phyloP scores from a whole-genome alignment of 768 basidiomycete species.

The Erythrobasidium yunnanense region DNA sequence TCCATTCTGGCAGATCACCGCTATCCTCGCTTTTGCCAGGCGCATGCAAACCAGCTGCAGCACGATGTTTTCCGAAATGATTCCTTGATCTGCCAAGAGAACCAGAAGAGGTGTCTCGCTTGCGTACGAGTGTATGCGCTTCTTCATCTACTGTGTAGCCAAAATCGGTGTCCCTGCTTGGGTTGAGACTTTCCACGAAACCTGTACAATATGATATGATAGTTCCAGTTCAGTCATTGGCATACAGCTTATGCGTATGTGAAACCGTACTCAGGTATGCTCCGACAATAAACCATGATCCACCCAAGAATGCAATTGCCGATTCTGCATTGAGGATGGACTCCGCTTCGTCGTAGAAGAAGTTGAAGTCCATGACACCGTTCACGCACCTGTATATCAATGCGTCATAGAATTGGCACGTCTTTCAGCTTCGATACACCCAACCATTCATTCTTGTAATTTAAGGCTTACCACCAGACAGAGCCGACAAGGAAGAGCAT shows the following conservation, averaged over 20 bases:
- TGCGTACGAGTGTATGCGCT: background rate
- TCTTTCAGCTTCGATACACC: no score
- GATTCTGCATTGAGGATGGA: slow-evolving; percentile 25
- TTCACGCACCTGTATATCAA: no score
- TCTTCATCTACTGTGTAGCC: slow-evolving; percentile 26
- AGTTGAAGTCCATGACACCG: slow-evolving; percentile 31
- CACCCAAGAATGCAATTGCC: slow-evolving; percentile 31
- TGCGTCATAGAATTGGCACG: no score
- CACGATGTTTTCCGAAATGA: slow-evolving; percentile 19
- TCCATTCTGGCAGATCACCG: background rate
- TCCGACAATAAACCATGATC: slow-evolving; percentile 30
- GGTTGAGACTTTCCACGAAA: slow-evolving; percentile 32
- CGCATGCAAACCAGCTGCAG: no score
- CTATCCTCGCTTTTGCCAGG: background rate
- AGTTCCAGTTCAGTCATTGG: background rate
- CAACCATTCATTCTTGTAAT: no score
- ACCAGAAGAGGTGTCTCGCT: background rate
- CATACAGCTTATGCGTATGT: background rate
- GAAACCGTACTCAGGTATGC: slow-evolving; percentile 25
- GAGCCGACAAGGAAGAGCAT: slow-evolving; percentile 31
- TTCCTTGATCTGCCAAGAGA: slow-evolving; percentile 17
- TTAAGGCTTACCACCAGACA: no score
- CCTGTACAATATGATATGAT: background rate
- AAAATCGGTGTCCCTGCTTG: slow-evolving; percentile 27
- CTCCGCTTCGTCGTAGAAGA: slow-evolving; percentile 18